phyloP scores from a whole-genome alignment of 352 stramenopile species.

The Pythium vanterpoolii region DNA sequence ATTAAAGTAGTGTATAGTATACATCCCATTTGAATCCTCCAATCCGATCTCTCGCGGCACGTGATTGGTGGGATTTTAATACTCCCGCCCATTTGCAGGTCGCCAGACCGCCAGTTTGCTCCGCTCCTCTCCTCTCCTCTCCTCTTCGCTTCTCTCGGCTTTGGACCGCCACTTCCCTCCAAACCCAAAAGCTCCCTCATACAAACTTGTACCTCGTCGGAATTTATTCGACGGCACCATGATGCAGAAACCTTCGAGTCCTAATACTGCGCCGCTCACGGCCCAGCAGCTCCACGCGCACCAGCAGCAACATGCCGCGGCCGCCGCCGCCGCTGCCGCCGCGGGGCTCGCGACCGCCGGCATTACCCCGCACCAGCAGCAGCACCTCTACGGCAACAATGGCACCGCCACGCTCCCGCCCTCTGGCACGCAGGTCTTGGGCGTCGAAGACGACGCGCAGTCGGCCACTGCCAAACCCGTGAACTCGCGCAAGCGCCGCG shows the following conservation, averaged over 20 bases:
- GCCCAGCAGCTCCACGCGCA: conserved; percentile 23
- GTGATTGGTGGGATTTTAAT: conserved; percentile 26
- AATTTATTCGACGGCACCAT: conserved; percentile 47
- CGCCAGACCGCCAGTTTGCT: not conserved
- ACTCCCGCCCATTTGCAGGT: conserved; percentile 7
- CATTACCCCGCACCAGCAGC: conserved; percentile 24
- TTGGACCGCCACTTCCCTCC: no score
- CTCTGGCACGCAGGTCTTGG: not conserved
- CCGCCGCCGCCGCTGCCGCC: conserved; percentile 23
- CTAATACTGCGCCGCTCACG: conserved; percentile 52
- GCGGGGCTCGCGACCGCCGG: conserved; percentile 11
- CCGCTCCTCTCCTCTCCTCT: conserved; percentile 1
- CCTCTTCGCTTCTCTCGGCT: not conserved
- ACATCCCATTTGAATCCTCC: conserved; percentile 16
- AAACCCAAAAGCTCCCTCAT: no score
- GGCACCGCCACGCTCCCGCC: conserved; percentile 17
- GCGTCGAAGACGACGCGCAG: conserved; percentile 2
- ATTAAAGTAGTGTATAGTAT: conserved; percentile 10
- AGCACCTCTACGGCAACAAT: conserved; percentile 18
- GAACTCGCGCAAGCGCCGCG: conserved; percentile 39
- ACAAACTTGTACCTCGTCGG: conserved; percentile 60
- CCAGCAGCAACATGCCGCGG: conserved; percentile 11
- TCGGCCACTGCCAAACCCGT: conserved; percentile 18
- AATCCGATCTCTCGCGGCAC: not conserved
- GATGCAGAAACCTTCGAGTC: conserved; percentile 80